A percentile compares a stretch with the other conserved stretches of the same genome.
These are phyloP conservation scores for Fraxinus anomala DNA, from an alignment of 257 asterid species.

Conservation along the genomic window DNA sequence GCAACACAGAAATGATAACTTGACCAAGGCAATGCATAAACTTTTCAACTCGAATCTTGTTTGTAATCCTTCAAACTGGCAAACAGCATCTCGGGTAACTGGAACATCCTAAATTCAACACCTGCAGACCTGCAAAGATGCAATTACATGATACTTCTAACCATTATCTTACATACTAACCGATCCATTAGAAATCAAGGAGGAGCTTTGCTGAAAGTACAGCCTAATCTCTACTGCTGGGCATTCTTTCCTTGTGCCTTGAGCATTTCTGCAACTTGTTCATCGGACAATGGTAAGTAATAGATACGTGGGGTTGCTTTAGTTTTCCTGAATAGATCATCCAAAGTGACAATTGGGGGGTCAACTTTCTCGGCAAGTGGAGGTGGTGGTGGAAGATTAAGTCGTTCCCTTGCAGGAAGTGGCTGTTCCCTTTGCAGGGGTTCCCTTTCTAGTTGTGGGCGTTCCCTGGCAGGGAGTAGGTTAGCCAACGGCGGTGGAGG, in stretches of 20 bases:
- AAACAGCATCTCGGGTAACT: conserved; percentile 44
- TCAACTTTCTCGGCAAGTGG: conserved; percentile 43
- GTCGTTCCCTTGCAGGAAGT: conserved; percentile 41
- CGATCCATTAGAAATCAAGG: conserved; percentile 37
- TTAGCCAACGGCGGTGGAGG: conserved; percentile 47
- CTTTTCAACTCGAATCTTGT: not conserved
- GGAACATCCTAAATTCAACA: conserved; percentile 37
- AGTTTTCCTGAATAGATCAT: conserved; percentile 49
- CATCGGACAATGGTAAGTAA: conserved; percentile 44
- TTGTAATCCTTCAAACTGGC: not conserved
- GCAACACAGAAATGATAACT: not conserved
- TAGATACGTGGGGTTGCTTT: conserved; percentile 55
- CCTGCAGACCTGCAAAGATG: conserved; percentile 61
- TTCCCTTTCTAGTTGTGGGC: conserved; percentile 41
- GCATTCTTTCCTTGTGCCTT: conserved; percentile 36
- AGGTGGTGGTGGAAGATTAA: conserved; percentile 43
- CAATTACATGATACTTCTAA: conserved; percentile 52
- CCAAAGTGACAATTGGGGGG: conserved; percentile 47
- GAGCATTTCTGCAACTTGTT: conserved; percentile 44
- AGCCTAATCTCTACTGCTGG: conserved; percentile 59
- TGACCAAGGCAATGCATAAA: not conserved
- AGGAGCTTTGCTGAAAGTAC: conserved; percentile 31
- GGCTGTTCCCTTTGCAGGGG: conserved; percentile 48
- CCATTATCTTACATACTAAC: conserved; percentile 42
- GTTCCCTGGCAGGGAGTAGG: conserved; percentile 46